A percentile compares a stretch with the other conserved stretches of the same genome.
Evolutionary conservation across 331 rosid species (phyloP).

Genomic region (Rhamnella rubrinervis): DNA sequence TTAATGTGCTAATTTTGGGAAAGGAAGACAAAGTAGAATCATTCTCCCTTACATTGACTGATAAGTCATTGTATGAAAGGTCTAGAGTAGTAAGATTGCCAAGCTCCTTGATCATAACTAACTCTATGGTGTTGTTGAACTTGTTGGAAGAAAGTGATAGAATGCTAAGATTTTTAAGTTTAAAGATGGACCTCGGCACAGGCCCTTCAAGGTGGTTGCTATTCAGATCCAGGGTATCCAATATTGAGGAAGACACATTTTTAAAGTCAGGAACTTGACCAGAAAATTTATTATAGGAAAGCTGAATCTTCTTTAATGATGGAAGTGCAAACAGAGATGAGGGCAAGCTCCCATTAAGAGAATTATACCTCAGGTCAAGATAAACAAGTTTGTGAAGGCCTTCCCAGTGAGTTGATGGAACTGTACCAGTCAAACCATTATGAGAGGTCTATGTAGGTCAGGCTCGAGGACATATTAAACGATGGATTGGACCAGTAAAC

Average conservation of each 20-base stretch:
- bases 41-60: background rate
- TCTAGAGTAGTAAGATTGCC: conserved; percentile 40
- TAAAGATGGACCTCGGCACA: conserved; percentile 26
- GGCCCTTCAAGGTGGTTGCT: conserved; percentile 44
- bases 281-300: conserved; percentile 36
- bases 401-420: conserved; percentile 12
- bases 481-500: conserved; percentile 37
- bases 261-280: conserved; percentile 18
- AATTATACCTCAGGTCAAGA: conserved; percentile 19
- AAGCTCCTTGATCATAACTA: conserved; percentile 4
- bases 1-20: conserved; percentile 21
- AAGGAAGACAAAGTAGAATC: background rate
- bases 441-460: conserved; percentile 26
- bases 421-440: conserved; percentile 18
- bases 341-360: conserved; percentile 20
- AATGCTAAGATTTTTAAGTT: conserved; percentile 21
- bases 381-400: background rate
- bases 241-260: conserved; percentile 8
- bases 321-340: conserved; percentile 19
- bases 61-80: conserved; percentile 52
- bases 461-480: conserved; percentile 20
- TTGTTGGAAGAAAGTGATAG: conserved; percentile 50
- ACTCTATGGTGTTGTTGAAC: conserved; percentile 23
- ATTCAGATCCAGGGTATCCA: conserved; percentile 45
- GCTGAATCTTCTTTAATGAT: conserved; percentile 21